Base-by-base conservation (phyloP, 2,329 filamentous ascomycete species). In the Cytospora chrysosperma region DNA sequence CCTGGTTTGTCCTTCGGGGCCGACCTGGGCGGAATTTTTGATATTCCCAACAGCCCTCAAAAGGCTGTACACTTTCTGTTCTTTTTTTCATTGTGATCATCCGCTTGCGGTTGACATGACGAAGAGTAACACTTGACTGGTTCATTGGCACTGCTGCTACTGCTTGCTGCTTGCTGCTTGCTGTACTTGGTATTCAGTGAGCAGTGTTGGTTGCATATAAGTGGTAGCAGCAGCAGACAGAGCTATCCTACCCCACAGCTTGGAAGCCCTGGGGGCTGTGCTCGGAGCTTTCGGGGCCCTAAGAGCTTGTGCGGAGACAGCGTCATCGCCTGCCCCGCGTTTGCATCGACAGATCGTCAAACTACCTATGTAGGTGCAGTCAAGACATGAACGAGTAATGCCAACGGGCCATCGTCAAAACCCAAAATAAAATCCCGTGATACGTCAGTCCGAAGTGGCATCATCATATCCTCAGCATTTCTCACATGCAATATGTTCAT, bases 21-120 rank as follows among this genome's bases (percentile, higher is more conserved):
- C 79, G 77, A 81, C 75, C 78, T 75, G 74, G 75, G 76, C 72
- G 76, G 49, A 81, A 80, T 79, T 81, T 79, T 80, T 79, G 78
- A 74, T 81, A 69, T 75, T 67, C 61, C 12, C 47, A 43, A 21
- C 40, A 43, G 40, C 40, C 40, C 19, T 43, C 40, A 43, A 32
- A 40, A 40, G 43, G 43, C 43, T 47, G 43, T 47, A 34, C 50
- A 53, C 62, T 56, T 69, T 37, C 49, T 40, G n/a, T n/a, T 56
- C 37, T 56, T 61, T 67, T 76, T 82, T 81, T 81, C 79, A 77
- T 81, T 78, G 68, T 77, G 75, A 63, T 57, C 69, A 67, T 66
- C 69, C 72, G 75, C 73, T 72, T 63, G 73, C 37, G 77, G 70
- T 69, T 71, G 77, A 63, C 73, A 75, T 70, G 77, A 81, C 73